A percentile compares a stretch with the other conserved stretches of the same genome.
Conservation (phyloP, 257 asterid genomes). For the Phtheirospermum japonicum region DNA sequence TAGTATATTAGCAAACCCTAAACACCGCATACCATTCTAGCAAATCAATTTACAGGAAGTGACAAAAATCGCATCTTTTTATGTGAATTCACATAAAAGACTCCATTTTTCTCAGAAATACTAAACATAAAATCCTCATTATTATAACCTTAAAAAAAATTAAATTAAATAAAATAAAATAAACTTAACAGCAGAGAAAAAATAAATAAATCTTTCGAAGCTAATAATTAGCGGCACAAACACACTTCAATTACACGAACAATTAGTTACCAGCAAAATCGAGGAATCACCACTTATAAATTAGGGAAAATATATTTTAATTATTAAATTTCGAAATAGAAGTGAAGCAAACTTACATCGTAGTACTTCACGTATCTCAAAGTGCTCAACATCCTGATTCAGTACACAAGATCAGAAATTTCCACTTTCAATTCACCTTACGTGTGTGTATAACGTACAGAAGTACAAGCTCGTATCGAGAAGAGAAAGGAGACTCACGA, state of each 20-base stretch:
- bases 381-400: constrained; percentile 86
- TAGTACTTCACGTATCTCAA: constrained; percentile 88
- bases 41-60: neutral
- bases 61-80: neutral
- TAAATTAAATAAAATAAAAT: too few species aligned
- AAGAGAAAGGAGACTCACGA: constrained; percentile 44
- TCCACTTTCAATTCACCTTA: constrained; percentile 1
- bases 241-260: constrained; percentile 23
- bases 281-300: constrained; percentile 1
- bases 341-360: constrained; percentile 59
- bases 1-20: constrained; percentile 25
- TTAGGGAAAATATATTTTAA: neutral
- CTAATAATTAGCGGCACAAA: constrained; percentile 6
- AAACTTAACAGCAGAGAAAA: neutral
- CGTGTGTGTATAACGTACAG: neutral
- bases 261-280: constrained; percentile 8
- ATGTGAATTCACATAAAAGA: constrained; percentile 20
- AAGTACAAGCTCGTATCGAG: neutral
- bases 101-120: neutral
- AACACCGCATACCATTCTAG: constrained; percentile 13
- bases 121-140: neutral
- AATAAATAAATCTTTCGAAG: neutral
- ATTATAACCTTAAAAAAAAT: constrained; percentile 19
- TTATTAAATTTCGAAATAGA: neutral
- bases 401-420: constrained; percentile 19